Conservation (phyloP, 1,139 yeast species). For the Ogataea hybrid region DNA sequence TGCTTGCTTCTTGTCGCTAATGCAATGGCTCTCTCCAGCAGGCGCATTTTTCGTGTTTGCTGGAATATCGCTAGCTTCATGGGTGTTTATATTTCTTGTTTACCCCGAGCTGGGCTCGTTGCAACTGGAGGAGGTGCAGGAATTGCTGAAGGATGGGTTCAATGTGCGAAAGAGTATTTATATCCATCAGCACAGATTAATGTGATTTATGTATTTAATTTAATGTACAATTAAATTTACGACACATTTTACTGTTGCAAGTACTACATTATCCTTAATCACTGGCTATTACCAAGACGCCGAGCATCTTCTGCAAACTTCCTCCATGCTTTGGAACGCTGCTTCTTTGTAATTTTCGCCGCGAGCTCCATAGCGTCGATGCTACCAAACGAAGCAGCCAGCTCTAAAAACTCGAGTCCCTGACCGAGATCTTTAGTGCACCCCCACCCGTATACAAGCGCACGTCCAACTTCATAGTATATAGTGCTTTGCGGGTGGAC, state of each 20-base stretch:
- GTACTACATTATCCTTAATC: no score
- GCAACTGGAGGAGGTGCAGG: slow-evolving; percentile 56
- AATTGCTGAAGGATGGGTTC: slow-evolving; percentile 46
- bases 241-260: neutral
- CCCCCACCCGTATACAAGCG: slow-evolving; percentile 62
- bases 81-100: slow-evolving; percentile 45
- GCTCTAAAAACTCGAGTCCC: slow-evolving; percentile 61
- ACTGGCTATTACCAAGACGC: neutral
- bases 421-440: slow-evolving; percentile 49
- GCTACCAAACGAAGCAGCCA: slow-evolving; percentile 70
- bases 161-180: slow-evolving; percentile 44
- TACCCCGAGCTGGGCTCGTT: slow-evolving; percentile 58
- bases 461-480: slow-evolving; percentile 55
- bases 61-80: slow-evolving; percentile 44
- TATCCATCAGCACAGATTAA: slow-evolving; percentile 32
- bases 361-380: slow-evolving; percentile 52
- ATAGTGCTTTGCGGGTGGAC: slow-evolving; percentile 20
- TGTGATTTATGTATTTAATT: neutral
- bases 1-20: slow-evolving; percentile 53
- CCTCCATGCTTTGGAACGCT: slow-evolving; percentile 2
- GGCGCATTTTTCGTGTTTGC: slow-evolving; percentile 56
- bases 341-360: neutral
- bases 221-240: neutral
- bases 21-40: slow-evolving; percentile 51
- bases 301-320: slow-evolving; percentile 2